These are phyloP conservation scores for Tolypocladium capitatum DNA, from an alignment of 2,329 filamentous ascomycete species.

Conservation along the genomic window DNA sequence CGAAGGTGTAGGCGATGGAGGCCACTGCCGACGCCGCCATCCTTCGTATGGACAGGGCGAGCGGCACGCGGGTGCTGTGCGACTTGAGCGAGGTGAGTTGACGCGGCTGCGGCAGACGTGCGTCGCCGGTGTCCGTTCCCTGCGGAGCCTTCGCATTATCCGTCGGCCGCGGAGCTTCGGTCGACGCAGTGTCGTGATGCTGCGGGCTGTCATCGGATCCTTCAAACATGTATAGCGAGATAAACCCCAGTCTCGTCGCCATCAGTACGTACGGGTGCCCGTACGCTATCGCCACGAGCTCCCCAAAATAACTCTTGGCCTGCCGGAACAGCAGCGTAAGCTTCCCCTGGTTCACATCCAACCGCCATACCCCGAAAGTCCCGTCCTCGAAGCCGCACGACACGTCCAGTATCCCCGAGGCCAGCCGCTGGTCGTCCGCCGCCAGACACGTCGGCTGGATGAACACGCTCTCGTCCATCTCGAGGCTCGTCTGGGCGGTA, in stretches of 20 bases:
- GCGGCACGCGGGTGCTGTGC: slow-evolving; percentile 62
- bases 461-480: slow-evolving; percentile 8
- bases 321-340: slow-evolving; percentile 45
- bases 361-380: slow-evolving; percentile 54
- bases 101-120: slow-evolving; percentile 12
- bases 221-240: slow-evolving; percentile 64
- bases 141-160: slow-evolving; percentile 1
- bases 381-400: slow-evolving; percentile 61
- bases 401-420: slow-evolving; percentile 39
- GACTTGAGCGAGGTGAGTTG: slow-evolving; percentile 70
- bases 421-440: slow-evolving; percentile 40
- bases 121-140: background rate
- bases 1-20: slow-evolving; percentile 76
- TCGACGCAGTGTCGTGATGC: background rate
- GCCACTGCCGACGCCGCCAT: slow-evolving; percentile 54
- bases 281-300: slow-evolving; percentile 57
- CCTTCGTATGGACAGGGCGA: slow-evolving; percentile 71
- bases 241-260: slow-evolving; percentile 58
- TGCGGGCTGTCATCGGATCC: slow-evolving; percentile 1
- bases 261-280: slow-evolving; percentile 65
- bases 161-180: background rate
- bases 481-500: slow-evolving; percentile 36
- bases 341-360: slow-evolving; percentile 30
- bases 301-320: slow-evolving; percentile 46
- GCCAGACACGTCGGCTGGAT: slow-evolving; percentile 48